Evolutionary conservation across 495 filamentous ascomycete genomes (phyloP).

Genomic region (Filosporella fistucella): DNA sequence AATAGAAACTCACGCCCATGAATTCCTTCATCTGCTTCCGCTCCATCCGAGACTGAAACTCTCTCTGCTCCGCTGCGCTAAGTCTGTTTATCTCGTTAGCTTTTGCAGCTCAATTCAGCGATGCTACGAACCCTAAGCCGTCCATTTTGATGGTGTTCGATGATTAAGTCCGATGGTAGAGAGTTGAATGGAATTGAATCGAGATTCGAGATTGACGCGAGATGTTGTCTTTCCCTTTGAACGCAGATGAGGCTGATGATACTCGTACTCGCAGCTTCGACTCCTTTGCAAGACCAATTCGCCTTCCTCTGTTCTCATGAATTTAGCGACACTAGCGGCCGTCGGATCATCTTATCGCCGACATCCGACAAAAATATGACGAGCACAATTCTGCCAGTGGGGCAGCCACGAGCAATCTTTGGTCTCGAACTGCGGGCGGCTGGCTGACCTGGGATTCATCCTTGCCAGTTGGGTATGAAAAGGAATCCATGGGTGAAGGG

Average conservation of each 20-base stretch:
- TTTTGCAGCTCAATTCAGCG: not conserved
- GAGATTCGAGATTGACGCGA: not conserved
- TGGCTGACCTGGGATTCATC: too few relatives aligned
- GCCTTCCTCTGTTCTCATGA: too few relatives aligned
- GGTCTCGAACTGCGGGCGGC: too few relatives aligned
- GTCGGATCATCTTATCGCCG: too few relatives aligned
- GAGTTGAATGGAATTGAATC: not conserved
- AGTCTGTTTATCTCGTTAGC: constrained; percentile 43
- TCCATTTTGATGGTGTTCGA: constrained; percentile 16
- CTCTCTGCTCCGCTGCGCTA: constrained; percentile 77
- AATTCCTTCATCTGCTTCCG: constrained; percentile 98
- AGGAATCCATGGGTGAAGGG: too few relatives aligned
- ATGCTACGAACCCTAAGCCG: constrained; percentile 10
- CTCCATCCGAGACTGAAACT: constrained; percentile 89
- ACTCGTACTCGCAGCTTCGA: too few relatives aligned
- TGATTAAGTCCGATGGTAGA: not conserved
- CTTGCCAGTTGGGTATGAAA: too few relatives aligned
- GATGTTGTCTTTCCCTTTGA: not conserved
- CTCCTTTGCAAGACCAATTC: too few relatives aligned
- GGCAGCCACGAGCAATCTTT: too few relatives aligned
- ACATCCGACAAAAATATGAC: too few relatives aligned
- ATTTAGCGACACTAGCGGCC: too few relatives aligned
- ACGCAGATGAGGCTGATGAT: constrained; percentile 6
- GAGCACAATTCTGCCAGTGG: too few relatives aligned
- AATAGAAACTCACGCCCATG: constrained; percentile 87